Evolutionary conservation across 139 green algal species (phyloP), one percentile per base, ranked within the genome.

Genomic region (Zygnema circumcarinatum): DNA sequence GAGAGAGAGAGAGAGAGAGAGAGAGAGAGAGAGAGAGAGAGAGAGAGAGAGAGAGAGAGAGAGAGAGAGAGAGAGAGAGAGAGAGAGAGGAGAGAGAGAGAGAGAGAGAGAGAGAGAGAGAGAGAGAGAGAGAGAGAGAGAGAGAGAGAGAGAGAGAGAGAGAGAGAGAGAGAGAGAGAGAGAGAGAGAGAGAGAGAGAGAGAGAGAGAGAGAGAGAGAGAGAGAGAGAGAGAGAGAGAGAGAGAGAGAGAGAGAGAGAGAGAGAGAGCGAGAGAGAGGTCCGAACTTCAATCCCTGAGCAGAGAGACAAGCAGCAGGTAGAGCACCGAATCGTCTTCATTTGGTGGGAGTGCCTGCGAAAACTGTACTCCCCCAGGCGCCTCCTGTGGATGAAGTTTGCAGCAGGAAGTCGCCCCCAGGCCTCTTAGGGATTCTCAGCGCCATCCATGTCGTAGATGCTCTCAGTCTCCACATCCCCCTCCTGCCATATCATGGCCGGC

Each of bases 401-500:
- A n/a, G n/a, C n/a, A n/a, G n/a, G n/a, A n/a, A n/a, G 47, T 62
- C 7, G 7, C 47, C 16, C 7, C 47, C 7, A 62, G 16, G 16
- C 7, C 16, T 16, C 7, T 62, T 16, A 62, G 16, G 47, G 7
- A 25, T 62, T 16, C 16, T 62, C 47, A 62, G 47, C 47, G 7
- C 47, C 47, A 7, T 78, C 69, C 7, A 78, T 78, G 3, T 78
- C 69, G 16, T 78, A 78, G 35, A 78, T 41, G 69, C 69, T 78
- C 11, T 78, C 35, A 41, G 69, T 39, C 69, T 83, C 75, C 2
- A 72, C 32, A 21, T 83, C 75, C 33, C 53, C 75, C 7, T 83
- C 75, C 36, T 53, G 33, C 75, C 75, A 83, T 31, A 83, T 83
- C 75, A 83, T 83, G 2, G 32, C n/a, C 31, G 75, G 75, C 32